A percentile compares a stretch with the other conserved stretches of the same genome.
phyloP scores from a whole-genome alignment of 1,139 yeast genomes.

The Blastobotrys buckinghamii region DNA sequence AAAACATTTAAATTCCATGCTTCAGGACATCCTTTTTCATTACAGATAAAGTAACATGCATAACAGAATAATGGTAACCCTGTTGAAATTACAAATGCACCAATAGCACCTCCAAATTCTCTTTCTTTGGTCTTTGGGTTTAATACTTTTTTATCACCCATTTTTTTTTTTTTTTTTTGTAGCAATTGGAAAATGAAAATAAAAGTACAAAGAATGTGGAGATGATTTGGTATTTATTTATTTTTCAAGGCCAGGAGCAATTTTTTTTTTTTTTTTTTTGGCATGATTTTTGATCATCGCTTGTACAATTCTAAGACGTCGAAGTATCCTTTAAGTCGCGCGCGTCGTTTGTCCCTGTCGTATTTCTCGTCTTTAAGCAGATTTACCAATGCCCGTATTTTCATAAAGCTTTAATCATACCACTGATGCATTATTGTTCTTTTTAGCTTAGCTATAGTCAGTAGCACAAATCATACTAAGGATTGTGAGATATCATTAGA shows the following conservation, averaged over 20 bases:
- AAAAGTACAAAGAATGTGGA: background rate
- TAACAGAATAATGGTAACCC: conserved; percentile 63
- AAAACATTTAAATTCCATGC: conserved; percentile 18
- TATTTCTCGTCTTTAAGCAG: too few relatives aligned
- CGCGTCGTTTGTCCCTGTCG: too few relatives aligned
- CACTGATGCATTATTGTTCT: too few relatives aligned
- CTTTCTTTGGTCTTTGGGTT: conserved; percentile 66
- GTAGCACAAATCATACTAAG: too few relatives aligned
- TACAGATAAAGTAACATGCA: conserved; percentile 46
- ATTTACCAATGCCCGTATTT: too few relatives aligned
- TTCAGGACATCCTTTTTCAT: conserved; percentile 33
- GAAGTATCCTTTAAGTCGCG: too few relatives aligned
- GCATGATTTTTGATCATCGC: background rate
- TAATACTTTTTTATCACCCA: conserved; percentile 26
- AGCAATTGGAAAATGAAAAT: background rate
- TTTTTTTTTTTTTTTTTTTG: background rate
- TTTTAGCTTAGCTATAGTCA: too few relatives aligned
- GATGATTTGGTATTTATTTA: background rate
- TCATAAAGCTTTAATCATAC: too few relatives aligned
- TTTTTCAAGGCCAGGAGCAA: background rate
- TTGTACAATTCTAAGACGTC: too few relatives aligned
- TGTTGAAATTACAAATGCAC: conserved; percentile 60
- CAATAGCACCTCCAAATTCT: conserved; percentile 76
- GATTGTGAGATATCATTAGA: too few relatives aligned
- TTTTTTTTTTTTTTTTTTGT: background rate